Conservation (phyloP, 2,329 filamentous ascomycete species). For the Rhexocercosporidium sp. region DNA sequence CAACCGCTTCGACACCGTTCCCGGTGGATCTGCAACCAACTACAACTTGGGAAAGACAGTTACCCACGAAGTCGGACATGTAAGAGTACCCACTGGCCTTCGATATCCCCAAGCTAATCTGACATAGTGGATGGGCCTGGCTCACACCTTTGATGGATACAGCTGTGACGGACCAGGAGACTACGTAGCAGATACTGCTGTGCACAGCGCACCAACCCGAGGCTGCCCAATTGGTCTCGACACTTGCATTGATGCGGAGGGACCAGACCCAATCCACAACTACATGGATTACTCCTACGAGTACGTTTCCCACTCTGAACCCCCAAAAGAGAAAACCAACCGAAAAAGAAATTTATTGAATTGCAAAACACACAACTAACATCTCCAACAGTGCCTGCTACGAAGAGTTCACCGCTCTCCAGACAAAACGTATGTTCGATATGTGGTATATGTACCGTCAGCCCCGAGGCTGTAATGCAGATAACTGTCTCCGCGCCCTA, state of each 20-base stretch:
- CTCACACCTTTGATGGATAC: constrained; percentile 52
- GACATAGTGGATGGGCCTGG: constrained; percentile 50
- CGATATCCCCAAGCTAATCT: neutral
- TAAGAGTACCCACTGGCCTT: neutral
- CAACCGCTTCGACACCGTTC: constrained; percentile 45
- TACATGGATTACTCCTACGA: constrained; percentile 49
- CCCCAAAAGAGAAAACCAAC: neutral
- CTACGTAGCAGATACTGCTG: constrained; percentile 49
- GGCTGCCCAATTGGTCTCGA: constrained; percentile 50
- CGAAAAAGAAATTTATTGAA: neutral
- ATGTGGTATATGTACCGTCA: constrained; percentile 27
- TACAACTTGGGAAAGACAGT: constrained; percentile 47
- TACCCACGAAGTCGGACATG: constrained; percentile 53
- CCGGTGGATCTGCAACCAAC: constrained; percentile 44
- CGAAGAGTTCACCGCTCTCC: constrained; percentile 46
- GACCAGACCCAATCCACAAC: constrained; percentile 44
- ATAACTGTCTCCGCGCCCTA: constrained; percentile 8
- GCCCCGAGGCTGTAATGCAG: neutral
- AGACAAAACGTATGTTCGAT: constrained; percentile 26
- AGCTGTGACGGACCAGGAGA: constrained; percentile 47
- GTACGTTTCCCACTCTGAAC: neutral
- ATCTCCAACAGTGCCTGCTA: constrained; percentile 44
- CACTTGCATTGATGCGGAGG: constrained; percentile 34
- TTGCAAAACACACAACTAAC: neutral
- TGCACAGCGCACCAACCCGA: constrained; percentile 41